Evolutionary conservation across 768 basidiomycete genomes (phyloP).

Genomic region (Coprinopsis marcescibilis): DNA sequence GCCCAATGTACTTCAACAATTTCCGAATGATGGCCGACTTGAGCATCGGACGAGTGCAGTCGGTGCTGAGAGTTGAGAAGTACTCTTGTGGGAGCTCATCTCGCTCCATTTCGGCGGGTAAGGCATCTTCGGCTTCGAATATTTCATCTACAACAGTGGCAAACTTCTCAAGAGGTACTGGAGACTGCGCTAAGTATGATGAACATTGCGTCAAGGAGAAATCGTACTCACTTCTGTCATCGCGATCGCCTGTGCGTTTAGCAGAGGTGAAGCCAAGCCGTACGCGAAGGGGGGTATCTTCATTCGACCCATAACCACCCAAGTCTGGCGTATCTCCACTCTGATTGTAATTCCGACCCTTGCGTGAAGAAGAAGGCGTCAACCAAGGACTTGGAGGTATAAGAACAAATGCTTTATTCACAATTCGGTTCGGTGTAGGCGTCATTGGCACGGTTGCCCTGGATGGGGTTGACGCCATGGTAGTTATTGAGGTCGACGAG

Average conservation of each 20-base stretch:
- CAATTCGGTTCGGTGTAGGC: constrained; percentile 27
- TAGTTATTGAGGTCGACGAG: not conserved
- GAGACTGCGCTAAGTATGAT: constrained; percentile 8
- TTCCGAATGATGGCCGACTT: constrained; percentile 56
- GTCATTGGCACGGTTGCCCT: constrained; percentile 14
- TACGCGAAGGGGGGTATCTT: constrained; percentile 33
- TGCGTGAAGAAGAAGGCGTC: constrained; percentile 34
- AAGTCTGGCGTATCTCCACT: constrained; percentile 39
- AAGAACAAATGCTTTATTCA: constrained; percentile 41
- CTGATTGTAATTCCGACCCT: constrained; percentile 27
- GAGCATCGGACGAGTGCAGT: constrained; percentile 56
- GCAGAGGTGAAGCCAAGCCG: constrained; percentile 30
- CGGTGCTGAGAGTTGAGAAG: constrained; percentile 57
- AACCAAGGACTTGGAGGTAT: constrained; percentile 41
- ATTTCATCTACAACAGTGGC: constrained; percentile 74
- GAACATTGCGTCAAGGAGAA: not conserved
- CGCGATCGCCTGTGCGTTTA: constrained; percentile 65
- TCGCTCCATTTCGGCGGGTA: constrained; percentile 43
- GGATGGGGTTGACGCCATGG: constrained; percentile 12
- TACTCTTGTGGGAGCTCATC: constrained; percentile 63
- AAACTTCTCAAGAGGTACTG: constrained; percentile 73
- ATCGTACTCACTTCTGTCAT: constrained; percentile 56
- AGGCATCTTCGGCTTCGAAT: constrained; percentile 75
- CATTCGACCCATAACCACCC: constrained; percentile 55
- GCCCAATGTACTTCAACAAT: constrained; percentile 60